Evolutionary conservation across 179 eudicot genomes (phyloP), one percentile per base, ranked within the genome.

Genomic region (Spergularia azorica): DNA sequence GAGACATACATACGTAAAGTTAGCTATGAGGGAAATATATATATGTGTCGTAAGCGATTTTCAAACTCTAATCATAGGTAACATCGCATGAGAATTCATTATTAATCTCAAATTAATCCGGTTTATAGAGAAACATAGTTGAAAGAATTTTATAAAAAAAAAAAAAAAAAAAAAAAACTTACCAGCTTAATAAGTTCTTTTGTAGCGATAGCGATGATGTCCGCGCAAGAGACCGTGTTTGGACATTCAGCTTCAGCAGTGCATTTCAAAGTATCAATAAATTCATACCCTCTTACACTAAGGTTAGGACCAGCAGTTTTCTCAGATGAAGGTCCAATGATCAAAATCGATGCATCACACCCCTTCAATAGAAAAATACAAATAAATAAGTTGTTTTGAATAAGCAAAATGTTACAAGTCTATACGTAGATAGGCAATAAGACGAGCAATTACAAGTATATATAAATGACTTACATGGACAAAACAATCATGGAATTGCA

Each of bases 291-390:
- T 59, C 91, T 83, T 52, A 87, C 79, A 65, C 71, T 64, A 10
- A 70, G 83, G 14, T 91, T 91, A 0, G 94, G 85, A 1, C 46
- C 65, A 0, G 92, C 87, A 0, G 76, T 86, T 67, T 75, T 88
- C 78, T 90, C 92, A 0, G 84, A 76, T 2, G 74, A 21, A 9
- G 79, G 2, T 17, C 90, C 94, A 13, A 67, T 72, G 2, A 91
- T 80, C 51, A 91, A 87, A 38, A 91, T 88, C 4, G 97, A 91
- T 7, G 85, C 97, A 26, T 91, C 97, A 51, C 97, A 91, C 9
- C 97, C 85, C 85, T 81, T 16, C 3, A 51, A 12, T 6, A 26
- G 32, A 26, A 26, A 1, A n/a, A 18, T 6, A 9, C 20, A 17
- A 59, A 7, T 59, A n/a, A 6, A 56, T 56, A 56, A 4, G 17